A percentile compares a stretch with the other conserved stretches of the same genome.
These are phyloP conservation scores for Discostella stelligeroides DNA, from an alignment of 108 stramenopile species.

Conservation along the genomic window DNA sequence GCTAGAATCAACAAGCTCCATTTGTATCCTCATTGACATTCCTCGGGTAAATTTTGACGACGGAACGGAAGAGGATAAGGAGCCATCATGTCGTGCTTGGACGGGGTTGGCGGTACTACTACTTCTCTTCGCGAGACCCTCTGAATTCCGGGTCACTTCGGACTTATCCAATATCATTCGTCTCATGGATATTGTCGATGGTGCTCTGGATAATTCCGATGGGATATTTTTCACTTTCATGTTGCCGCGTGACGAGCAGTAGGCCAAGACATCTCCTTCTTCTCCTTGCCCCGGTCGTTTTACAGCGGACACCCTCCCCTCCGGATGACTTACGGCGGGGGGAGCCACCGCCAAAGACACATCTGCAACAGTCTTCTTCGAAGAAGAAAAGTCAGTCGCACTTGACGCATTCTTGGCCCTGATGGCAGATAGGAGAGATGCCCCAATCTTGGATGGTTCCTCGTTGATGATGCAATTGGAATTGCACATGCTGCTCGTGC, in stretches of 20 bases:
- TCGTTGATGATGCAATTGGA: not conserved
- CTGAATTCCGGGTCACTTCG: too few relatives aligned
- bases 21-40: conserved; percentile 49
- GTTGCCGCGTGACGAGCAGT: conserved; percentile 24
- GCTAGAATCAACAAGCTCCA: conserved; percentile 24
- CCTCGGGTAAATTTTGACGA: conserved; percentile 17
- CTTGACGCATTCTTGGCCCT: conserved; percentile 38
- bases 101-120: not conserved
- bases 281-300: not conserved
- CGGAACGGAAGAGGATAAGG: not conserved
- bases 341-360: not conserved
- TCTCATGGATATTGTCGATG: conserved; percentile 36
- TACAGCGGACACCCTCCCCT: not conserved
- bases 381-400: not conserved
- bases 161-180: conserved; percentile 37
- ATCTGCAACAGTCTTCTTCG: conserved; percentile 1
- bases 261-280: conserved; percentile 27
- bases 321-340: not conserved
- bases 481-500: not conserved
- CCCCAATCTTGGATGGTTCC: conserved; percentile 30
- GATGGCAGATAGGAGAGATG: conserved; percentile 40
- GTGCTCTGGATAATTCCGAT: conserved; percentile 26
- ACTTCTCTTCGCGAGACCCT: too few relatives aligned
- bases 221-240: conserved; percentile 27
- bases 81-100: not conserved